These are phyloP conservation scores for Dactylellina parvicollis DNA, from an alignment of 2,329 filamentous ascomycete genomes.

Conservation along the genomic window DNA sequence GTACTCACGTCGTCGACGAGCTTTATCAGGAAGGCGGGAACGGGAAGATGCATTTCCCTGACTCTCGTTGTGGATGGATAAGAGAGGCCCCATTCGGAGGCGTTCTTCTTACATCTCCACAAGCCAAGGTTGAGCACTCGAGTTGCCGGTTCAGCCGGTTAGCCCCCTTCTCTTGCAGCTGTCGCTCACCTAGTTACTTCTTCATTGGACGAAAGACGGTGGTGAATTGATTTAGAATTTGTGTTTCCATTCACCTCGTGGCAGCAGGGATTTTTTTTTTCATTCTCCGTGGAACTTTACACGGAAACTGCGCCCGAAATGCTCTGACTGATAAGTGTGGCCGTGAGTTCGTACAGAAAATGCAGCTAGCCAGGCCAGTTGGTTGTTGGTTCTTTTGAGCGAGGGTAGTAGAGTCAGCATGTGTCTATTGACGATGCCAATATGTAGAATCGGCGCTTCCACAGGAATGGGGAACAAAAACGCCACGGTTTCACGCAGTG, in stretches of 20 bases:
- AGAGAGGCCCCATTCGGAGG: no score
- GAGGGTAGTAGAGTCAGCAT: background rate
- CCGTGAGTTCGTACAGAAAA: background rate
- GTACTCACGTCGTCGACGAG: slow-evolving; percentile 22
- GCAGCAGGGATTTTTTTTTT: slow-evolving; percentile 39
- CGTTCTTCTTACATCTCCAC: background rate
- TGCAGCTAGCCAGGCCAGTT: background rate
- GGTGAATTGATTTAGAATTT: slow-evolving; percentile 2
- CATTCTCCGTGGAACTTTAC: no score
- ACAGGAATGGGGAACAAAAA: no score
- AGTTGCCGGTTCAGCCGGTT: slow-evolving; percentile 40
- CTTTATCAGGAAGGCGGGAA: slow-evolving; percentile 53
- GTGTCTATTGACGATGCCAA: no score
- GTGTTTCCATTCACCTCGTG: slow-evolving; percentile 36
- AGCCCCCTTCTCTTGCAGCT: slow-evolving; percentile 33
- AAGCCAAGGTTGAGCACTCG: slow-evolving; percentile 9
- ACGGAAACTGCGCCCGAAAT: no score
- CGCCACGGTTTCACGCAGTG: background rate
- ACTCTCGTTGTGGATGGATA: slow-evolving; percentile 1
- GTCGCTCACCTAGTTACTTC: slow-evolving; percentile 14
- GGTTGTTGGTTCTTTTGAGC: background rate
- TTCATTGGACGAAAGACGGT: background rate
- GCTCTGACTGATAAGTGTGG: no score
- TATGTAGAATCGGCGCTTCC: no score
- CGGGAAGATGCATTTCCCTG: slow-evolving; percentile 42